Base-by-base conservation (phyloP, 805 yeast genomes). In the Jamesozyma gamospora region DNA sequence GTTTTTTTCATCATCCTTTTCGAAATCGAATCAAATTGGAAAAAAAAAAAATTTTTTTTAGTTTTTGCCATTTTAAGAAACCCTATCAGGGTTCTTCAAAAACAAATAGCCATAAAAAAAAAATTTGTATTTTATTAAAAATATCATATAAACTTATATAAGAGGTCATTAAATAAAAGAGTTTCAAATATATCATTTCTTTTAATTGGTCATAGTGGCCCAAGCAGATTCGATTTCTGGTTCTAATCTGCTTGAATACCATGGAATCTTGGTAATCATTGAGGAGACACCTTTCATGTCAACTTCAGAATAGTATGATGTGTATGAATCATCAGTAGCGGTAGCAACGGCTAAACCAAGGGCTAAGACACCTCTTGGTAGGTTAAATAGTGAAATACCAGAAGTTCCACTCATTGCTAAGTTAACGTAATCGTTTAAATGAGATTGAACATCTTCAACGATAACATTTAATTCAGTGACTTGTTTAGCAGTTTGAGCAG, bases 281-380 rank as follows among this genome's bases (percentile, higher is more conserved):
- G 57, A 29, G 9, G 50, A 42, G 18, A 60, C 58, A 28, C 50
- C 51, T 36, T 37, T 37, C 41, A 51, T 44, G 42, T 61, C 60
- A 34, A 62, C 50, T 37, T 49, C 40, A 16, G 39, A n/a, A 47
- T 43, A 59, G 40, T 56, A 45, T 14, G 62, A 45, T 41, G 65
- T 60, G 50, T 56, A 61, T 14, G 58, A 51, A 41, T 61, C 63
- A 25, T 64, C 59, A 40, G 59, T 60, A 25, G 64, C 4, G 15
- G 28, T 27, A 30, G 54, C 52, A n/a, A n/a, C n/a, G 21, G 47
- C 49, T 41, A 41, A 36, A 36, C 52, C 53, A 21, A 53, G 28
- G 24, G 49, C 47, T 32, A 51, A 41, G 37, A 53, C 40, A 42
- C 46, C 53, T 17, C 40, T 38, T 47, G 57, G 57, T 32, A 50